A percentile compares a stretch with the other conserved stretches of the same genome.
phyloP scores from a whole-genome alignment of 2,329 filamentous ascomycete genomes.

The Sordariomycetes sp. region DNA sequence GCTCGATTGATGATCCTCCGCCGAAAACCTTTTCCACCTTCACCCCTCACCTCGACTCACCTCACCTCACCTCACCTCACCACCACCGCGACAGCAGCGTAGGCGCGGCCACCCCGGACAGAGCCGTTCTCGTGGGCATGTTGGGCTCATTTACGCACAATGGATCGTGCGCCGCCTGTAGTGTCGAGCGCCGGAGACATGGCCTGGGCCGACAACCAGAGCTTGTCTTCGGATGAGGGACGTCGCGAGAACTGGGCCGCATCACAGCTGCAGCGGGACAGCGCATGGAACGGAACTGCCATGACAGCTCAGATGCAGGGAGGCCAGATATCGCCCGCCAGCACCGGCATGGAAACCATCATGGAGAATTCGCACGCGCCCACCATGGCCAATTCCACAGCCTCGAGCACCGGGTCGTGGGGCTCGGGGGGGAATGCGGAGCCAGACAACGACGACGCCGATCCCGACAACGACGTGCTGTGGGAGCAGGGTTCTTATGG shows the following conservation, averaged over 20 bases:
- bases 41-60: no score
- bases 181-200: conserved; percentile 30
- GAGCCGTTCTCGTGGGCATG: no score
- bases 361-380: conserved; percentile 29
- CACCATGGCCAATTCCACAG: conserved; percentile 31
- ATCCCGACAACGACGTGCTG: conserved; percentile 24
- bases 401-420: conserved; percentile 37
- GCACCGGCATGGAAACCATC: conserved; percentile 35
- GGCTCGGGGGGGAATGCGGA: conserved; percentile 29
- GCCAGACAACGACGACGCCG: conserved; percentile 25
- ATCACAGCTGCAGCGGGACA: conserved; percentile 19
- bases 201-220: conserved; percentile 35
- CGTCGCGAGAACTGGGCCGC: conserved; percentile 14
- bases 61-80: neutral
- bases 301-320: conserved; percentile 23
- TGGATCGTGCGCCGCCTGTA: conserved; percentile 35
- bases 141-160: conserved; percentile 32
- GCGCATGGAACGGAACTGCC: conserved; percentile 18
- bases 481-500: conserved; percentile 41
- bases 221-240: conserved; percentile 33
- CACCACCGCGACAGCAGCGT: conserved; percentile 1
- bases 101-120: no score
- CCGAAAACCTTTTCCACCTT: no score
- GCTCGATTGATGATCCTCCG: no score
- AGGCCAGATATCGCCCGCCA: conserved; percentile 44